Conservation (phyloP, 495 filamentous ascomycete species). For the Rhizodiscina lignyota region DNA sequence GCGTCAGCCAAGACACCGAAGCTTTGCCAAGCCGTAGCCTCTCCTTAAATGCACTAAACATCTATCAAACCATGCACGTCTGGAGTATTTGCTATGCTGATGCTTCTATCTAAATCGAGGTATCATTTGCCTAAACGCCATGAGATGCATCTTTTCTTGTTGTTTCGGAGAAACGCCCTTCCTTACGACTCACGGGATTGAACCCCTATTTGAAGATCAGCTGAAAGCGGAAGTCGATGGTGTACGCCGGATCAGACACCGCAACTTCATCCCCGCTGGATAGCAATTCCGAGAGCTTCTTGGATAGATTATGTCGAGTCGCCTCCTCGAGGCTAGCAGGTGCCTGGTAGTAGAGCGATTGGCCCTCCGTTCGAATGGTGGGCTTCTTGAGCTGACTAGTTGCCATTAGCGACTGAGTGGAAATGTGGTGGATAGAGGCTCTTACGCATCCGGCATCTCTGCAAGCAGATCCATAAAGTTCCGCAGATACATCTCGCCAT, state of each 20-base stretch:
- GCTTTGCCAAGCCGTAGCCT: too few relatives aligned
- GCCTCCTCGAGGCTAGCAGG: conserved; percentile 66
- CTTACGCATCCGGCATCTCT: conserved; percentile 55
- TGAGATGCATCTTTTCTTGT: too few relatives aligned
- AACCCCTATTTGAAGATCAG: conserved; percentile 38
- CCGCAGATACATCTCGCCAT: conserved; percentile 55
- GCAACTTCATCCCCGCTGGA: conserved; percentile 55
- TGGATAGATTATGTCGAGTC: conserved; percentile 64
- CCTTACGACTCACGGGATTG: too few relatives aligned
- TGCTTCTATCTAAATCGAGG: too few relatives aligned
- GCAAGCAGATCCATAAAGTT: conserved; percentile 79
- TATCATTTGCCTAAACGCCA: too few relatives aligned
- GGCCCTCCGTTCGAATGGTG: conserved; percentile 62
- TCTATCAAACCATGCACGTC: too few relatives aligned
- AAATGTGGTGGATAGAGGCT: neutral
- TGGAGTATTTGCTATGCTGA: too few relatives aligned
- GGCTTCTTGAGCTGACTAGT: conserved; percentile 50
- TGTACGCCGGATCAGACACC: conserved; percentile 70
- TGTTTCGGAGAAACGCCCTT: too few relatives aligned
- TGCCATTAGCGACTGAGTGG: conserved; percentile 22
- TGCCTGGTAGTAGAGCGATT: conserved; percentile 77
- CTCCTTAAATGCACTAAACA: too few relatives aligned
- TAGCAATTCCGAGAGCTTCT: conserved; percentile 52
- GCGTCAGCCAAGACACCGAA: too few relatives aligned
- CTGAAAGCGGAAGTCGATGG: conserved; percentile 28